A percentile compares a stretch with the other conserved stretches of the same genome.
phyloP scores from a whole-genome alignment of 225 moss, liverwort and hornwort species.

The Pseudisothecium myosuroides region DNA sequence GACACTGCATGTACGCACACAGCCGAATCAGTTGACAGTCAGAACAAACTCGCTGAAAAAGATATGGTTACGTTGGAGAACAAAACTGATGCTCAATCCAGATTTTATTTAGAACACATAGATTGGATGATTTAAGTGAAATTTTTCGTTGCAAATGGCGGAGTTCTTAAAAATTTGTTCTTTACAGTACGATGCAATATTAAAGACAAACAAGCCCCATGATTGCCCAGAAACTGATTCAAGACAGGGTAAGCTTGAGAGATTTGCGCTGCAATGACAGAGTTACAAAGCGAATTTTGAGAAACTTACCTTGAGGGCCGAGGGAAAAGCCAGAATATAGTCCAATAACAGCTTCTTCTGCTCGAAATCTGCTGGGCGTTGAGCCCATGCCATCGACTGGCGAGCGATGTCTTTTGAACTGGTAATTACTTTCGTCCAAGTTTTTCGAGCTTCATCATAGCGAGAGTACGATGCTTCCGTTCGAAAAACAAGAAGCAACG shows the following conservation, averaged over 20 bases:
- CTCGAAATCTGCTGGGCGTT: constrained; percentile 24
- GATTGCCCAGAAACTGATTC: not conserved
- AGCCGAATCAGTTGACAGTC: not conserved
- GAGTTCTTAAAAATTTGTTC: not conserved
- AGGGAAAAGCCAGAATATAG: constrained; percentile 63
- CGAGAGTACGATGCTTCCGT: constrained; percentile 84
- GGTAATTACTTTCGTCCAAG: constrained; percentile 66
- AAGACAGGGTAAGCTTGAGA: not conserved
- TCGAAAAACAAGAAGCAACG: constrained; percentile 76
- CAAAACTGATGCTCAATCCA: not conserved
- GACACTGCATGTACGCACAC: constrained; percentile 36
- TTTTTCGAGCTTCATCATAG: constrained; percentile 72
- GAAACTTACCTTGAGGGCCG: constrained; percentile 58
- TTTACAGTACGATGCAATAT: not conserved
- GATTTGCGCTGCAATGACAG: not conserved
- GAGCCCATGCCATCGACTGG: constrained; percentile 59
- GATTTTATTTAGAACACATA: not conserved
- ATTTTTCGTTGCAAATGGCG: not conserved
- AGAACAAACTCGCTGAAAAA: not conserved
- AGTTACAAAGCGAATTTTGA: not conserved
- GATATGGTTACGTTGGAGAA: not conserved
- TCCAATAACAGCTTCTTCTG: constrained; percentile 38
- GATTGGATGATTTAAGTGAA: not conserved
- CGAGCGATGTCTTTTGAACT: constrained; percentile 56
- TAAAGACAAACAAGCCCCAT: not conserved